Evolutionary conservation across 208 protist genomes (phyloP).

Genomic region (Trypanosoma theileri): DNA sequence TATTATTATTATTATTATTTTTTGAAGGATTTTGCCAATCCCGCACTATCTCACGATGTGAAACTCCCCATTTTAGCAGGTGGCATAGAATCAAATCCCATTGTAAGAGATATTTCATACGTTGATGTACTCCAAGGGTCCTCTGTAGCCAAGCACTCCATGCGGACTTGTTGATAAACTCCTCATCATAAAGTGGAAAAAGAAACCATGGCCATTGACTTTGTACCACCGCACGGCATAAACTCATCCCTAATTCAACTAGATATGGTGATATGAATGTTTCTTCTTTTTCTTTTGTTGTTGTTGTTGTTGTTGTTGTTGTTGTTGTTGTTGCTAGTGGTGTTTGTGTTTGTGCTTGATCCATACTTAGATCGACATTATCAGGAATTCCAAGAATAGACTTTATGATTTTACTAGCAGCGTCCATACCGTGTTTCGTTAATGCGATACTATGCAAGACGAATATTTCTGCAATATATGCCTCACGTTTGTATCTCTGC

Average conservation of each 20-base stretch:
- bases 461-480: constrained; percentile 42
- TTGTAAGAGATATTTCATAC: constrained; percentile 40
- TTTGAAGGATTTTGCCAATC: background rate
- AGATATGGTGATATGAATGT: background rate
- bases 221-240: constrained; percentile 20
- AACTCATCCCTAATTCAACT: constrained; percentile 15
- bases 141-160: constrained; percentile 53
- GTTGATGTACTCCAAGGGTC: constrained; percentile 34
- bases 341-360: background rate
- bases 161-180: constrained; percentile 23
- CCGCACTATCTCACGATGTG: constrained; percentile 32
- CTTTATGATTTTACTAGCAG: constrained; percentile 23
- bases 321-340: background rate
- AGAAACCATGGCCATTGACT: constrained; percentile 45
- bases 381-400: constrained; percentile 16
- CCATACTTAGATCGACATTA: background rate
- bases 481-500: constrained; percentile 12
- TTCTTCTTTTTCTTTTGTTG: too few relatives aligned
- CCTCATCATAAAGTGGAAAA: constrained; percentile 45
- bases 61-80: constrained; percentile 44
- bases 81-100: constrained; percentile 52
- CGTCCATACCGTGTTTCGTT: constrained; percentile 60
- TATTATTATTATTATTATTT: background rate
- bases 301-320: background rate
- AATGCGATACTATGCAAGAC: constrained; percentile 45